Evolutionary conservation across 2,329 filamentous ascomycete genomes (phyloP), one percentile per base, ranked within the genome.

Genomic region (Phialophora expanda): DNA sequence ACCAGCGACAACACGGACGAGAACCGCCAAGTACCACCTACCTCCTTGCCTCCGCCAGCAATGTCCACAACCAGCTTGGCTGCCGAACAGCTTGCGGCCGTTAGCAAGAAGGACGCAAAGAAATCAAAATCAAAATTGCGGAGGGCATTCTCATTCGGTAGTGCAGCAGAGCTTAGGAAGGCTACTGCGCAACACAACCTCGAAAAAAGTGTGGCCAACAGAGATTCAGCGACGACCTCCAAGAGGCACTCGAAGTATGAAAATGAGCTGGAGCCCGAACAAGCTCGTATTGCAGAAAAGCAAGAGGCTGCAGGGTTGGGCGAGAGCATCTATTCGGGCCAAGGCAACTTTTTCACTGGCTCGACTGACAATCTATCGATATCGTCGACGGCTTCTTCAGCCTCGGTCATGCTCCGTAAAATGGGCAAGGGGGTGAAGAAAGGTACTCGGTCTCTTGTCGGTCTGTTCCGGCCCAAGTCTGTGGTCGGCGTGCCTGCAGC

Each of bases 391-490:
- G 80, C 80, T 24, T 82, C 80, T 0, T 83, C 81, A 7, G 80
- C 81, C 4, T 82, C 80, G 14, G 78, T 82, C 58, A 83, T 83
- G 80, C 77, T 99, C 71, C 89, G 95, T 61, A 99, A 99, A 82
- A 99, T 99, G 95, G 95, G 95, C 63, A 92, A 93, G 70, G 93
- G 94, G n/a, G 90, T 98, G 88, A 98, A 97, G 85, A 96, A 95
- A 79, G 90, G 92, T 59, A 90, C 90, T 20, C 87, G 93, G 56
- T 97, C 93, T 26, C 86, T 99, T 61, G 96, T 96, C 71, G 95
- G 95, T 28, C 84, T 99, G 7, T 99, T 99, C 82, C 86, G 95
- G 69, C 94, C 95, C 0, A 99, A 98, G 78, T 98, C 94, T 0
- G 84, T 96, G 17, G 86, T 94, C 73, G 93, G 92, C 34, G 87